These are phyloP conservation scores for Tilletia indica DNA, from an alignment of 1,284 basidiomycete genomes.

Conservation along the genomic window DNA sequence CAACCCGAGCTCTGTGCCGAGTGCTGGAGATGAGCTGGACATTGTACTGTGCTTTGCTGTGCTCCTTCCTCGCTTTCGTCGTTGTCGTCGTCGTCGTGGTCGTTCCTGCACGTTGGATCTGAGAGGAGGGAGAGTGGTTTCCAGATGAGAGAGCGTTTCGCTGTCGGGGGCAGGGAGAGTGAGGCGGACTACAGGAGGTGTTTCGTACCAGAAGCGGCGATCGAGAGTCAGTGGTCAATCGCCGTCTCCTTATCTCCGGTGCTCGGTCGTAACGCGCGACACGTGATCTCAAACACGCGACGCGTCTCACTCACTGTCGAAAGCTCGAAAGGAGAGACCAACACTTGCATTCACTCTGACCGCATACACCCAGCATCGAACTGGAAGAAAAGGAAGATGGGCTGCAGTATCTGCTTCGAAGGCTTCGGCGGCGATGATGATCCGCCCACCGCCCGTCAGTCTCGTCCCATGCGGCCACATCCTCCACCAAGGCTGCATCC, in stretches of 20 bases:
- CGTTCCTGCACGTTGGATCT: too few relatives aligned
- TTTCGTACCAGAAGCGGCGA: too few relatives aligned
- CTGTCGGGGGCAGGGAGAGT: too few relatives aligned
- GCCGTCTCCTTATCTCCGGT: neutral
- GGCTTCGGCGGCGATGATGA: conserved; percentile 9
- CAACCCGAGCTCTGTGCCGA: neutral
- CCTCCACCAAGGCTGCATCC: conserved; percentile 13
- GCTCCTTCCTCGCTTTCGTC: too few relatives aligned
- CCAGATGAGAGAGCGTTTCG: too few relatives aligned
- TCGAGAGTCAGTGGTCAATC: neutral
- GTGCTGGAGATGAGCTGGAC: conserved; percentile 6
- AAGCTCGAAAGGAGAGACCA: neutral
- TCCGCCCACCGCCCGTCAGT: neutral
- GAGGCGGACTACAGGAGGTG: neutral
- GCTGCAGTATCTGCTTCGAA: conserved; percentile 13
- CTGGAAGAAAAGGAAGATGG: too few relatives aligned
- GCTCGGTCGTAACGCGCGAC: neutral
- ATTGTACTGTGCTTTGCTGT: too few relatives aligned
- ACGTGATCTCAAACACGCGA: neutral
- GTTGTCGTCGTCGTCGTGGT: too few relatives aligned
- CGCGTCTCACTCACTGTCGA: neutral
- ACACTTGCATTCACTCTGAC: too few relatives aligned
- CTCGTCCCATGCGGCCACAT: conserved; percentile 16
- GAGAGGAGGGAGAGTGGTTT: too few relatives aligned
- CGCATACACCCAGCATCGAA: too few relatives aligned